phyloP scores from a whole-genome alignment of 352 stramenopile species.

The Lagenidium giganteum region DNA sequence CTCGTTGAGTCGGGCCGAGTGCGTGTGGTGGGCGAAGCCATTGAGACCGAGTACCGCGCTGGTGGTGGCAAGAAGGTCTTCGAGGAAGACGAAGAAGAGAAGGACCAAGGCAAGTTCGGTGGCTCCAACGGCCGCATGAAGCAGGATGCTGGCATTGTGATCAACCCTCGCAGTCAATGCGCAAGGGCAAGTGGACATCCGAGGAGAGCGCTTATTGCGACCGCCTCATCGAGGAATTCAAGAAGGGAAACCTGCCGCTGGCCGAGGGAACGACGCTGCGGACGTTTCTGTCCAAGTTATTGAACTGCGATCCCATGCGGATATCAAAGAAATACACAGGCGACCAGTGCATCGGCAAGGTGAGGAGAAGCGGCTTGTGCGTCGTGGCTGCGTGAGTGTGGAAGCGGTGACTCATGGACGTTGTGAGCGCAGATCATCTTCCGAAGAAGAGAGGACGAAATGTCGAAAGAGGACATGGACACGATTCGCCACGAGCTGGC shows the following conservation, averaged over 20 bases:
- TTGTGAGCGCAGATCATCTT: conserved; percentile 76
- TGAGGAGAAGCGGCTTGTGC: conserved; percentile 15
- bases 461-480: conserved; percentile 76
- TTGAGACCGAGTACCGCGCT: conserved; percentile 67
- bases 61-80: conserved; percentile 60
- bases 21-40: conserved; percentile 61
- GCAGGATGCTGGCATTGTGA: too few relatives aligned
- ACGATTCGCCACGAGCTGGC: conserved; percentile 70
- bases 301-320: conserved; percentile 99
- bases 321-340: conserved; percentile 99
- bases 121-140: too few relatives aligned
- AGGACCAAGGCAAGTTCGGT: conserved; percentile 35
- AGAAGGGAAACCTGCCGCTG: conserved; percentile 94
- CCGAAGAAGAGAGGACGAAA: conserved; percentile 64
- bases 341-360: conserved; percentile 97
- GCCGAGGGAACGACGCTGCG: conserved; percentile 96
- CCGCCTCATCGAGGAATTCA: conserved; percentile 96
- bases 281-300: conserved; percentile 96
- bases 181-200: conserved; percentile 95
- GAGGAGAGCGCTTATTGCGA: conserved; percentile 98
- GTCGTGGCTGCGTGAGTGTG: background rate
- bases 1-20: conserved; percentile 59
- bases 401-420: too few relatives aligned
- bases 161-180: conserved; percentile 52
- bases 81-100: conserved; percentile 40